Evolutionary conservation across 163 green algal genomes (phyloP), one percentile per base, ranked within the genome.

Genomic region (Chlorella variabilis): DNA sequence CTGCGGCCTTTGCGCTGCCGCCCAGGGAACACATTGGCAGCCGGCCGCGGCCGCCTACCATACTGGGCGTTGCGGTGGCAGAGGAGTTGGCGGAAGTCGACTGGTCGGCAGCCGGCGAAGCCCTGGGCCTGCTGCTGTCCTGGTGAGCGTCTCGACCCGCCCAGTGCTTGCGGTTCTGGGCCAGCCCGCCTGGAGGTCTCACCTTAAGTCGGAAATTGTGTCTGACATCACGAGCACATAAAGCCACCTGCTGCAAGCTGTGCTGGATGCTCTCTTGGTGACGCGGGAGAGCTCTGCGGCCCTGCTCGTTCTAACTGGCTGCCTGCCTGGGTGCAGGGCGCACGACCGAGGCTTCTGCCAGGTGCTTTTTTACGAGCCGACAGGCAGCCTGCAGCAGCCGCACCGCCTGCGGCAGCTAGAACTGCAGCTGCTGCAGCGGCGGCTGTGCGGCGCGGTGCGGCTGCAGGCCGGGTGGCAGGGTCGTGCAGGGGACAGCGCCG

Each of bases 291-390:
- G n/a, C n/a, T n/a, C n/a, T n/a, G n/a, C n/a, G n/a, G n/a, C n/a
- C n/a, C n/a, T n/a, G n/a, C n/a, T n/a, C n/a, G n/a, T n/a, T n/a
- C n/a, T n/a, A n/a, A n/a, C n/a, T n/a, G n/a, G n/a, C n/a, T n/a
- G n/a, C n/a, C n/a, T n/a, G n/a, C n/a, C n/a, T n/a, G n/a, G 45
- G 2, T 66, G 42, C 80, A 86, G 81, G 81, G 81, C 81, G 2
- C 54, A 70, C 20, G 48, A 54, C n/a, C 41, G 41, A 13, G 48
- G 65, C 29, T 77, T 87, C 39, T n/a, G 36, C 2, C 17, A 45
- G 9, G 75, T 83, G 38, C n/a, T 83, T 13, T 23, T 87, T 0
- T 77, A 87, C 31, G 74, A 82, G 7, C 75, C 82, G 13, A 18
- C 27, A 9, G 75, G 75, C 48, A 13, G 1, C 17, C 31, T 84